Percentiles rank a stretch among this genome's conserved stretches.
phyloP scores from a whole-genome alignment of 345 rosid species.

The Gossypium ekmanianum region DNA sequence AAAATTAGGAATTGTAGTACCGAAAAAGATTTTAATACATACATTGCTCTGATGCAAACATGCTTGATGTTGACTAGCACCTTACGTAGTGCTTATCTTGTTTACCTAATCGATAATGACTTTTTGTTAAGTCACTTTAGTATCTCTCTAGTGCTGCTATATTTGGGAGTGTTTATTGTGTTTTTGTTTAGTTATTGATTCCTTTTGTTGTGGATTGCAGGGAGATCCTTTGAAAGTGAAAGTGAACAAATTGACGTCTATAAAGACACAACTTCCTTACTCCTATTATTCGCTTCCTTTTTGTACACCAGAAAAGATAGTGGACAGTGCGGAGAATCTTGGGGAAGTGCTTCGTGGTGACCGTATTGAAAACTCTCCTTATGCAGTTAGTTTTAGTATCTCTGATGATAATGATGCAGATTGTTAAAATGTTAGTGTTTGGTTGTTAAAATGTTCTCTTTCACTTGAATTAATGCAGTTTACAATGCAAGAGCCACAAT shows the following conservation, averaged over 20 bases:
- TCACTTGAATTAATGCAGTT: neutral
- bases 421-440: neutral
- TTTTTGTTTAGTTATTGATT: neutral
- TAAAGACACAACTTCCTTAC: conserved; percentile 9
- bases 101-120: neutral
- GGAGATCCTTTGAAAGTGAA: conserved; percentile 13
- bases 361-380: neutral
- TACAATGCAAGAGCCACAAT: neutral
- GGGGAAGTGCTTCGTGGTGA: neutral
- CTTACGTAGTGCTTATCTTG: neutral
- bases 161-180: neutral
- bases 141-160: too few relatives aligned
- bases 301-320: neutral
- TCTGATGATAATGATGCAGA: neutral
- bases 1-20: neutral
- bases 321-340: conserved; percentile 2
- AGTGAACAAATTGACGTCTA: conserved; percentile 7
- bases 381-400: conserved; percentile 5
- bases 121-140: neutral
- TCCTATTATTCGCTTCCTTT: neutral
- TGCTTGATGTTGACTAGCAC: neutral
- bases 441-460: neutral
- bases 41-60: neutral
- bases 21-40: neutral
- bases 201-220: neutral